Base-by-base conservation (phyloP, 129 eudicot species). In the Flaveria sonorensis region DNA sequence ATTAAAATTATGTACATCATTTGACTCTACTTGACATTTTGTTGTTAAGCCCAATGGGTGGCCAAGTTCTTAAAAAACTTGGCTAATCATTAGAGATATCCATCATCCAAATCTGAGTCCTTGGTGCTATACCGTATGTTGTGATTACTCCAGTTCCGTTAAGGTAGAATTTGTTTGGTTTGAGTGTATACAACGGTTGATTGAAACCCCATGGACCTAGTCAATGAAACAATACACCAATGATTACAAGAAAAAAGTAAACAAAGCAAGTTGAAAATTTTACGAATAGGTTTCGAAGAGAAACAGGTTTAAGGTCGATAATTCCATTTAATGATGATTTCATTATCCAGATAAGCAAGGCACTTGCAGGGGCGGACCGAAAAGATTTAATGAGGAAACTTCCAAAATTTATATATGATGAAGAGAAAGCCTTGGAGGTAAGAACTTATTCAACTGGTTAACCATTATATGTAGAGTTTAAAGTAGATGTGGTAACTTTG, bases 361-460 rank as follows among this genome's bases (percentile, higher is more conserved):
- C 89, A 52, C 81, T 89, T 36, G 81, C 87, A 63, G 91, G 90
- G 75, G 84, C 87, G 28, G 91, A 89, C 72, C 85, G 87, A 56
- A 89, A 87, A 72, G 91, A 89, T 71, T 74, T 89, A 68, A 86
- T 89, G 95, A 83, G 87, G 82, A 89, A 87, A 77, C 70, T 89
- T 59, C 91, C 95, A 46, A 89, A 89, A 39, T 89, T 89, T 45
- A 89, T 89, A 18, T 89, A 89, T 26, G 95, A 89, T 82, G 95
- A 89, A 79, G 95, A 89, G 81, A 89, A 89, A 82, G 91, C 91
- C 60, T 82, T 89, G 83, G 95, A 89, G 91, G 95, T 87, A 40
- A 85, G 46, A 63, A 56, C 50, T 64, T 47, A 10, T 39, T 64
- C 3, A 16, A 55, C 19, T 53, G 59, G 16, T 47, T 60, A 8